Percentiles rank a stretch among this genome's conserved stretches.
Conservation (phyloP, 495 filamentous ascomycete species). For the Neurospora discreta region DNA sequence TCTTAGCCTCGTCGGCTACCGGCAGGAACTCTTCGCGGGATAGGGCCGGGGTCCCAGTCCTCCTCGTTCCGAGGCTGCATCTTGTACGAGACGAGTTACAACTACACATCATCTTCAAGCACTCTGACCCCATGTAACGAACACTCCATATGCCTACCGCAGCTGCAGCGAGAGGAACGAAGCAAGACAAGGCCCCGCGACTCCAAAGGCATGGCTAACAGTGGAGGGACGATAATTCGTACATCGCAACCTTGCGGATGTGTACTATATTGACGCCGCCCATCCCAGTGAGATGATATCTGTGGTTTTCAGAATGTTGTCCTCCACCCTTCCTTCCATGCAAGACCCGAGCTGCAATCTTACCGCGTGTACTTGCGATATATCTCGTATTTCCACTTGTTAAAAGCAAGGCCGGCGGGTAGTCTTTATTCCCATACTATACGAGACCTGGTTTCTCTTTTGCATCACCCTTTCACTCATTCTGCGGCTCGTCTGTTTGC, state of each 20-base stretch:
- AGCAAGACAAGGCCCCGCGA: conserved; percentile 1
- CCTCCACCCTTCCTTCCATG: conserved; percentile 9
- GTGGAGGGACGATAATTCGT: conserved; percentile 10
- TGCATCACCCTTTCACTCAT: conserved; percentile 1
- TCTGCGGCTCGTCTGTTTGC: background rate
- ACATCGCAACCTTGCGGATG: conserved; percentile 3
- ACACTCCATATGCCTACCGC: background rate
- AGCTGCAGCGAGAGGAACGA: background rate
- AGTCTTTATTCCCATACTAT: conserved; percentile 5
- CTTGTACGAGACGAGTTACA: background rate
- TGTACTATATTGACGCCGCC: conserved; percentile 1
- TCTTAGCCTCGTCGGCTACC: background rate
- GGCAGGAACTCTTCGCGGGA: background rate
- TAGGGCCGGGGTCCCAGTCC: background rate
- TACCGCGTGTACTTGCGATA: conserved; percentile 10
- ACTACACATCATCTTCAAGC: background rate
- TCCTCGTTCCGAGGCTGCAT: background rate
- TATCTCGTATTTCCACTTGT: background rate
- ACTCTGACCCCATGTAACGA: background rate
- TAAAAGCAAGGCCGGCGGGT: background rate
- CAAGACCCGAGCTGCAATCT: conserved; percentile 10
- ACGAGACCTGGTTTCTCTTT: conserved; percentile 2
- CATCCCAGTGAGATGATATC: conserved; percentile 13
- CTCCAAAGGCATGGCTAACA: conserved; percentile 2
- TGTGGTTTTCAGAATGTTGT: conserved; percentile 16